phyloP scores from a whole-genome alignment of 2,329 filamentous ascomycete species.

The Aspergillus caelatus region DNA sequence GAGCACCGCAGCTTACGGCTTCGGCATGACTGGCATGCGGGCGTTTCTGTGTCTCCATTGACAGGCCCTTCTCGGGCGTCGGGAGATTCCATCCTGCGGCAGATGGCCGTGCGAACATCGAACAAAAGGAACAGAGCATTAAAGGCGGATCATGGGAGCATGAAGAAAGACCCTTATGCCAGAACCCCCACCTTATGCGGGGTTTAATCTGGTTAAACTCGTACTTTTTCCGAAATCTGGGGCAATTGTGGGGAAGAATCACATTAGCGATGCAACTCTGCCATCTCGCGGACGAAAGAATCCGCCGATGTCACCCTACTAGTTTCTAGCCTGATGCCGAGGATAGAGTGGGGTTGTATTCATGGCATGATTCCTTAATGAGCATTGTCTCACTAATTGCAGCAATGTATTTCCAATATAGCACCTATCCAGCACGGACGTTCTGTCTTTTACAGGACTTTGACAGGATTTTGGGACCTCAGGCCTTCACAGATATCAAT shows the following conservation, averaged over 20 bases:
- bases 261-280: not conserved
- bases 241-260: not conserved
- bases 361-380: not conserved
- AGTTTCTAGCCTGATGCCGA: not conserved
- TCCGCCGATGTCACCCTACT: not conserved
- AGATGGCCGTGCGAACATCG: not conserved
- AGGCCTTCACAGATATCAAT: not conserved
- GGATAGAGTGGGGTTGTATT: not conserved
- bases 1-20: not conserved
- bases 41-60: not conserved
- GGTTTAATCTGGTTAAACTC: not conserved
- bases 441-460: not conserved
- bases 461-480: accelerated
- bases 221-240: not conserved
- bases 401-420: not conserved
- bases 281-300: not conserved
- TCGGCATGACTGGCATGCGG: not conserved
- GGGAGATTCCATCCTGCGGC: not conserved
- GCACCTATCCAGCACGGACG: too few species aligned
- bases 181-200: not conserved
- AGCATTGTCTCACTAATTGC: not conserved
- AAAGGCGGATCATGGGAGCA: not conserved
- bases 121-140: not conserved
- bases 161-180: not conserved
- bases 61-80: not conserved